Evolutionary conservation across 2,329 filamentous ascomycete genomes (phyloP).

Genomic region (Exophiala phaeomuriformis): DNA sequence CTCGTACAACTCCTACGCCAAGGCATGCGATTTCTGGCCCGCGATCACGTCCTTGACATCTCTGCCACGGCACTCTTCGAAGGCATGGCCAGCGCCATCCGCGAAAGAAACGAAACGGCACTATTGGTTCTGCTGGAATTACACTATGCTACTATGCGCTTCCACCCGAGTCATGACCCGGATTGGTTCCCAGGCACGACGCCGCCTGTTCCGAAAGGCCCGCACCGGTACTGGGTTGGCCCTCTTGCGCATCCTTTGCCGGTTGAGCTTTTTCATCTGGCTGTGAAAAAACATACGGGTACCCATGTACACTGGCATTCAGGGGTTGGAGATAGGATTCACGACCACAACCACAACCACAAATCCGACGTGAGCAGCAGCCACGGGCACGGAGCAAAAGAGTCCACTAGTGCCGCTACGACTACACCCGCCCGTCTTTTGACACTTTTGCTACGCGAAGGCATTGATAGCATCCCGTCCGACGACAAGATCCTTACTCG

Average conservation of each 20-base stretch:
- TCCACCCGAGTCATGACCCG: background rate
- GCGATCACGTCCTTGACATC: conserved; percentile 23
- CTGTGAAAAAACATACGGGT: background rate
- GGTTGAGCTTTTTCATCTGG: conserved; percentile 21
- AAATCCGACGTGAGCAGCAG: background rate
- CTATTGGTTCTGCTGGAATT: conserved; percentile 35
- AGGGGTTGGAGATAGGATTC: background rate
- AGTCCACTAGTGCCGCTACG: background rate
- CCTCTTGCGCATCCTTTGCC: conserved; percentile 12
- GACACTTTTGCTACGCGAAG: conserved; percentile 16
- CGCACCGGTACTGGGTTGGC: background rate
- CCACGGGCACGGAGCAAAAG: background rate
- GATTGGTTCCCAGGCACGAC: background rate
- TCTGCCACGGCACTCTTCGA: conserved; percentile 33
- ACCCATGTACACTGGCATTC: background rate
- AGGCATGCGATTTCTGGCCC: conserved; percentile 27
- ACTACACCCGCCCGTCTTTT: conserved; percentile 3
- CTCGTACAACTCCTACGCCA: conserved; percentile 35
- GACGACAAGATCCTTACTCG: conserved; percentile 20
- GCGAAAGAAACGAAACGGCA: conserved; percentile 30
- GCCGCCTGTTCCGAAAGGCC: background rate
- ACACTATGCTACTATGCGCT: conserved; percentile 27
- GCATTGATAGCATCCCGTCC: conserved; percentile 9
- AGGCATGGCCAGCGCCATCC: conserved; percentile 37
- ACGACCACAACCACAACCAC: background rate